Evolutionary conservation across 495 filamentous ascomycete genomes (phyloP), one percentile per base, ranked within the genome.

Genomic region (Antarctomyces pellizariae): DNA sequence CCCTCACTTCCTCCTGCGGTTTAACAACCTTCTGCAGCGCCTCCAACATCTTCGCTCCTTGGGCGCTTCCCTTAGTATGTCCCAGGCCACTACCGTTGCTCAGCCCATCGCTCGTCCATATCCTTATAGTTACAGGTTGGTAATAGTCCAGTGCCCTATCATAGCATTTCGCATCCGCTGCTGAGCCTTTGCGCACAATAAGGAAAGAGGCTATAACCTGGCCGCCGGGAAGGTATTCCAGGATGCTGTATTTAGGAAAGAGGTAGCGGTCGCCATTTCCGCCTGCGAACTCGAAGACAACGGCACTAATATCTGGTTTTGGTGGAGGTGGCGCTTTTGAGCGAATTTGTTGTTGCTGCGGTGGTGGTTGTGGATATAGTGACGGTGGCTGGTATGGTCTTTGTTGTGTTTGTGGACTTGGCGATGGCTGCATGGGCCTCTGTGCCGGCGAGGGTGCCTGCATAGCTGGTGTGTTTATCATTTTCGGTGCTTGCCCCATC

Each of bases 211-310:
- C 66, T 30, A 64, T 53, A 11, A 67, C 55, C 33, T 63, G 52
- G 21, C 46, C 41, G 15, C 40, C 45, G 7, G 49, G 56, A 13
- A 56, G 44, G 26, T 58, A 75, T 42, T 97, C 83, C 5, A 95
- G 49, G 23, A 95, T 75, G 30, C 71, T 71, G 40, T 78, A 62
- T 43, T 76, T 80, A 0, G 86, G 86, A 41, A 97, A 86, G 11
- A 83, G 45, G 42, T 80, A 95, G 11, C 83, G 68, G 42, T 93
- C 86, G 6, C 80, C 80, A 5, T 66, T 72, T 16, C 71, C 66
- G 26, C 71, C 69, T 2, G 66, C 58, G 37, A 92, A 90, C 42
- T 92, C 84, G 29, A 97, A 75, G 6, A 83, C 67, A 2, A 91
- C 56, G 9, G 74, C 64, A 19, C 65, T 63, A 41, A 72, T 69